Conservation (phyloP, 208 protist genomes). For the Leishmania tarentolae region DNA sequence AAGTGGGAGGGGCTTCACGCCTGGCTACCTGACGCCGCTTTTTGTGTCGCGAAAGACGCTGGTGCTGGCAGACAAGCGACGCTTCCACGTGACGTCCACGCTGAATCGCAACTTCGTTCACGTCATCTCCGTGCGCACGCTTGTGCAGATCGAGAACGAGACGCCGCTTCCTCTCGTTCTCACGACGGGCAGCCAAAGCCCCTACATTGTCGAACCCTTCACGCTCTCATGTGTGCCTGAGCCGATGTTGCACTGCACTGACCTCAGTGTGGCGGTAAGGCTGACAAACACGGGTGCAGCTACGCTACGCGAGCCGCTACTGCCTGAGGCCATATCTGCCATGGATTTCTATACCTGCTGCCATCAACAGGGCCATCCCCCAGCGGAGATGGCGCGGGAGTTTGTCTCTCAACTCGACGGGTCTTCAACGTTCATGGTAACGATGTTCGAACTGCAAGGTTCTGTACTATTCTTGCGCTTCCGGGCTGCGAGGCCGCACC, state of each 20-base stretch:
- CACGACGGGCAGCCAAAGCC: conserved; percentile 10
- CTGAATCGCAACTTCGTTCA: conserved; percentile 19
- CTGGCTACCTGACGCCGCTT: conserved; percentile 2
- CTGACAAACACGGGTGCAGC: neutral
- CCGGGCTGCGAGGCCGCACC: conserved; percentile 17
- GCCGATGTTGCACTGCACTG: conserved; percentile 24
- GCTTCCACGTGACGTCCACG: conserved; percentile 27
- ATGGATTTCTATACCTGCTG: conserved; percentile 20
- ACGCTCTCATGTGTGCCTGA: conserved; percentile 34
- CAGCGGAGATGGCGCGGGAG: conserved; percentile 22
- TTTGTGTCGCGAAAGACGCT: conserved; percentile 16
- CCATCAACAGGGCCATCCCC: conserved; percentile 17
- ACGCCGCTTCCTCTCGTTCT: conserved; percentile 27
- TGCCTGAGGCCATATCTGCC: conserved; percentile 19
- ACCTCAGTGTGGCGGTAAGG: conserved; percentile 23
- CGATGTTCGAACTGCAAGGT: conserved; percentile 20
- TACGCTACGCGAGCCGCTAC: conserved; percentile 29
- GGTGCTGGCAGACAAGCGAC: conserved; percentile 22
- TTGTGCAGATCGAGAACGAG: conserved; percentile 34
- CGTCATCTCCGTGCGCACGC: conserved; percentile 18
- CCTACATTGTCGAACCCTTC: conserved; percentile 22
- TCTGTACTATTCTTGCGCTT: conserved; percentile 27
- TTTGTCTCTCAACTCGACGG: conserved; percentile 34
- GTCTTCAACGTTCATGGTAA: conserved; percentile 32
- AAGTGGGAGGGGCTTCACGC: neutral